Conservation (phyloP, 2,329 filamentous ascomycete genomes). For the Domatiomyces catenatus region DNA sequence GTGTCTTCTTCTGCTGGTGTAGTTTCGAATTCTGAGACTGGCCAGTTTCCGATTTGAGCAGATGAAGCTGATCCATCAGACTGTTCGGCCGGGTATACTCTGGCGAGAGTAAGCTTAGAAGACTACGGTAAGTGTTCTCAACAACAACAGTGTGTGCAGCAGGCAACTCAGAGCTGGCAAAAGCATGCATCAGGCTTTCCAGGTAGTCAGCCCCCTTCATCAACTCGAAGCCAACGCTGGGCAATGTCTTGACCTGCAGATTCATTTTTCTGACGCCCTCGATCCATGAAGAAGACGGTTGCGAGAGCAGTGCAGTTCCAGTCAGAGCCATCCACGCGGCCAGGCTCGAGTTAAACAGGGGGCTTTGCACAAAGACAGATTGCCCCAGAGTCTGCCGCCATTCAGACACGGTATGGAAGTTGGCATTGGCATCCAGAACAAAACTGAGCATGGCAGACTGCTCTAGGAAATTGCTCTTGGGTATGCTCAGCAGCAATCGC, state of each 20-base stretch:
- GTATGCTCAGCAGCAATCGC: slow-evolving; percentile 36
- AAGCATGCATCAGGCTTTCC: slow-evolving; percentile 47
- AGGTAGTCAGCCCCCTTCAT: slow-evolving; percentile 77
- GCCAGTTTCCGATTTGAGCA: slow-evolving; percentile 57
- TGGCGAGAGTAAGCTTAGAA: slow-evolving; percentile 25
- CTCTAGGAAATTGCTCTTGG: slow-evolving; percentile 4
- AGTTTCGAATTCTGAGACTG: slow-evolving; percentile 5
- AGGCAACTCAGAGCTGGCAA: slow-evolving; percentile 39
- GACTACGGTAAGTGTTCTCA: not conserved
- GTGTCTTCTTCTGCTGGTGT: slow-evolving; percentile 8
- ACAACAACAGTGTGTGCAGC: slow-evolving; percentile 17
- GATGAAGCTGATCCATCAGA: slow-evolving; percentile 70
- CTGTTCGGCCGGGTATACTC: slow-evolving; percentile 22
- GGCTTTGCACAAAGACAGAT: not conserved
- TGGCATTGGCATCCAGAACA: slow-evolving; percentile 6
- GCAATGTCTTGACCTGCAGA: slow-evolving; percentile 25
- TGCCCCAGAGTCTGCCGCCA: slow-evolving; percentile 8
- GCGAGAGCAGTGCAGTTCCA: not conserved
- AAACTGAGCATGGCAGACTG: slow-evolving; percentile 6
- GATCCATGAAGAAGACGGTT: not conserved
- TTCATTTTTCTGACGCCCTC: slow-evolving; percentile 18
- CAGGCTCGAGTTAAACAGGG: not conserved
- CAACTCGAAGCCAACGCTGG: slow-evolving; percentile 43
- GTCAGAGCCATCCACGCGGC: not conserved
- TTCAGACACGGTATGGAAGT: slow-evolving; percentile 6